A percentile compares a stretch with the other conserved stretches of the same genome.
Evolutionary conservation across 495 filamentous ascomycete species (phyloP).

Genomic region (Penicillium paradoxum): DNA sequence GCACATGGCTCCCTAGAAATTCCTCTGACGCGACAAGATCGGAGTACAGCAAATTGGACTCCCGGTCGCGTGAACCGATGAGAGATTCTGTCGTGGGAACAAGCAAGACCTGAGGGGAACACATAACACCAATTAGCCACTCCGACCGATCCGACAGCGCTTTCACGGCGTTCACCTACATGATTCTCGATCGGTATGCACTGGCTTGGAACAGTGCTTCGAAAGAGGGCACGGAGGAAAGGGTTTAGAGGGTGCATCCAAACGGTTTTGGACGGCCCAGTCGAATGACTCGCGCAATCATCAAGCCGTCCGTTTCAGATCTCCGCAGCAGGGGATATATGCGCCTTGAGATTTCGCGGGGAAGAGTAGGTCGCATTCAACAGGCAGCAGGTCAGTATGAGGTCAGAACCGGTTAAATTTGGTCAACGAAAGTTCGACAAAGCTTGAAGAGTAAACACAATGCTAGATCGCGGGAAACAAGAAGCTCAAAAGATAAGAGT

Average conservation of each 20-base stretch:
- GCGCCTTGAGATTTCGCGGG: conserved; percentile 32
- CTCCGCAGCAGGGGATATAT: conserved; percentile 17
- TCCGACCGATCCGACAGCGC: conserved; percentile 13
- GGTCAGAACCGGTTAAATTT: not conserved
- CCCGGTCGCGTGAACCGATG: conserved; percentile 81
- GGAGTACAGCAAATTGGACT: conserved; percentile 68
- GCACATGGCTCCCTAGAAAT: conserved; percentile 93
- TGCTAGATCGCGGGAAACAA: conserved; percentile 6
- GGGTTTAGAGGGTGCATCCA: conserved; percentile 99
- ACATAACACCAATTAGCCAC: conserved; percentile 13
- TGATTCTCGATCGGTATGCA: conserved; percentile 89
- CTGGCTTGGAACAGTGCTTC: conserved; percentile 86
- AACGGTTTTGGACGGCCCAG: conserved; percentile 49
- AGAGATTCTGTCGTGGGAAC: conserved; percentile 91
- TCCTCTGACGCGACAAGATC: conserved; percentile 87
- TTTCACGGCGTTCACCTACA: conserved; percentile 42
- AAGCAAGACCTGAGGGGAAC: conserved; percentile 64
- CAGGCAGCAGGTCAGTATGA: conserved; percentile 20
- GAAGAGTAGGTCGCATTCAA: conserved; percentile 36
- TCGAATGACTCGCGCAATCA: conserved; percentile 31
- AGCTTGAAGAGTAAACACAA: conserved; percentile 8
- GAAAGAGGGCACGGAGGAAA: conserved; percentile 96
- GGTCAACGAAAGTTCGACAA: not conserved
- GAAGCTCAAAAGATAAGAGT: conserved; percentile 6
- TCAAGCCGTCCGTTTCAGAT: conserved; percentile 37